Evolutionary conservation across 2,329 filamentous ascomycete genomes (phyloP).

Genomic region (Botrytis elliptica): DNA sequence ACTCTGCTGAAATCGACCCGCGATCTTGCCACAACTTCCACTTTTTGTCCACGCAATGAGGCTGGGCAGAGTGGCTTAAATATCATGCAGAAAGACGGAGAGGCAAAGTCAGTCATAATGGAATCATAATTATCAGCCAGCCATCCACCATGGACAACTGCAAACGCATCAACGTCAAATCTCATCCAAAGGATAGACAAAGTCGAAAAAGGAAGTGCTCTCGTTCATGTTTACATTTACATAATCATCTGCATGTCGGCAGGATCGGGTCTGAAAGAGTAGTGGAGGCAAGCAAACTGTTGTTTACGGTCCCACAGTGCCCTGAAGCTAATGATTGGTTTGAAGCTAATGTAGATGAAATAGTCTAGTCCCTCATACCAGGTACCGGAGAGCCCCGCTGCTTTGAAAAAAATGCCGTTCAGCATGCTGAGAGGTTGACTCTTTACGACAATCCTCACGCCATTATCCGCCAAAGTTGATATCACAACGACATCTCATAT

Average conservation of each 20-base stretch:
- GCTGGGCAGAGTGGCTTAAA: background rate
- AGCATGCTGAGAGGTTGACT: constrained; percentile 6
- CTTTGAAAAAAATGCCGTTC: background rate
- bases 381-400: background rate
- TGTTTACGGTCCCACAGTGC: background rate
- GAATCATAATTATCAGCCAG: background rate
- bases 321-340: constrained; percentile 10
- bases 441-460: background rate
- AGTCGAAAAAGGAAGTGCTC: background rate
- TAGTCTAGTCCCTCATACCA: background rate
- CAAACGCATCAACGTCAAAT: background rate
- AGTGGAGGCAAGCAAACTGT: background rate
- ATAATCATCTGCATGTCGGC: background rate
- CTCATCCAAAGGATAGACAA: background rate
- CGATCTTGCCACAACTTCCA: background rate
- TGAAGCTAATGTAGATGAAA: background rate
- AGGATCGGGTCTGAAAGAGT: no score
- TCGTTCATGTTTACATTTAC: background rate
- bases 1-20: background rate
- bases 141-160: background rate
- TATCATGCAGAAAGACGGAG: background rate
- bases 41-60: constrained; percentile 1
- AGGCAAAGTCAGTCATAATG: background rate
- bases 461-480: background rate
- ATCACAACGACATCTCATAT: background rate